phyloP scores from a whole-genome alignment of 495 filamentous ascomycete species.

The Aspergillus panamensis region DNA sequence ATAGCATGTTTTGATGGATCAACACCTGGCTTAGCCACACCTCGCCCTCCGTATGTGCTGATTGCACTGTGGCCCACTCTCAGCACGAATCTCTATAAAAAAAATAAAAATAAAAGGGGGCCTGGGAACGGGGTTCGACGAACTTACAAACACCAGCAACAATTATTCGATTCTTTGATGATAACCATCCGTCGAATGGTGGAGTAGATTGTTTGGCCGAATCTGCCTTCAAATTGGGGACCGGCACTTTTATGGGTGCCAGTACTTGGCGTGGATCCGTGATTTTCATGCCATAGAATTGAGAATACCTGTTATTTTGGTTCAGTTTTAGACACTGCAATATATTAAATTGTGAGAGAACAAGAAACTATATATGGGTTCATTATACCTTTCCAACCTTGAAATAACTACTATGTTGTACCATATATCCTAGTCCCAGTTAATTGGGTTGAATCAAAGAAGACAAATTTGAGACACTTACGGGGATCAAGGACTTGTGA shows the following conservation, averaged over 20 bases:
- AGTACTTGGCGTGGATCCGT: slow-evolving; percentile 11
- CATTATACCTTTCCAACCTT: slow-evolving; percentile 3
- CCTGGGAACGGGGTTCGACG: too few species aligned
- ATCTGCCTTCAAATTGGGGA: slow-evolving; percentile 17
- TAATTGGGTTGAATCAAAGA: not conserved
- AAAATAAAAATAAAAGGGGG: not conserved
- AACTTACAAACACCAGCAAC: slow-evolving; percentile 34
- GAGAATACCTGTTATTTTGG: slow-evolving; percentile 26
- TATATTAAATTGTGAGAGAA: too few species aligned
- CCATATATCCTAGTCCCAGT: not conserved
- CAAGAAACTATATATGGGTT: not conserved
- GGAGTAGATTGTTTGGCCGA: slow-evolving; percentile 26
- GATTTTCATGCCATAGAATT: slow-evolving; percentile 33
- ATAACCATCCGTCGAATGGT: slow-evolving; percentile 37
- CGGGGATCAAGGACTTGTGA: slow-evolving; percentile 4
- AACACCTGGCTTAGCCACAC: slow-evolving; percentile 31
- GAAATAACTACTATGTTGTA: not conserved
- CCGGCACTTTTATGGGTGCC: slow-evolving; percentile 14
- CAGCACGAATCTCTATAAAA: not conserved
- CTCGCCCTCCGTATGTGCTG: slow-evolving; percentile 35
- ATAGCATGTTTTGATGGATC: slow-evolving; percentile 37
- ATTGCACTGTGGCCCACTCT: slow-evolving; percentile 24
- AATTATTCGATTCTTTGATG: slow-evolving; percentile 20
- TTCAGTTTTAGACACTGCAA: too few species aligned
- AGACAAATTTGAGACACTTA: not conserved